Evolutionary conservation across 2,329 filamentous ascomycete genomes (phyloP), one percentile per base, ranked within the genome.

Genomic region (Aspergillus versicolor): DNA sequence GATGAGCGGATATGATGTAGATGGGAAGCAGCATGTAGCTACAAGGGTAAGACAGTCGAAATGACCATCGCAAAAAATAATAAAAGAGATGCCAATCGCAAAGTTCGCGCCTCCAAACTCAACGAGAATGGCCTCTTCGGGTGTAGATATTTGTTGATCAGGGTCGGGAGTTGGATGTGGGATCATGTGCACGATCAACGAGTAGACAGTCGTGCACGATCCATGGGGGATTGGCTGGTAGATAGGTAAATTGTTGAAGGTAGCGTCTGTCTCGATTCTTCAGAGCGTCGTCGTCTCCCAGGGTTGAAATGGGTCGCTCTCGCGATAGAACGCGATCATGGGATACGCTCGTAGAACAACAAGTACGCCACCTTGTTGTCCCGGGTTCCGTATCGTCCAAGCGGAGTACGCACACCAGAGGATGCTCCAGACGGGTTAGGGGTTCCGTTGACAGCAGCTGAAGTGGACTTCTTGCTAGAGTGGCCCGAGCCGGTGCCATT

Each of bases 351-450:
- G 75, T 99, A 99, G 77, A 99, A 96, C 70, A 99, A 78, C 64
- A 99, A 85, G 76, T 99, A 99, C 4, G 94, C 94, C 57, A 97
- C 93, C 81, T 96, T 96, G 81, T 93, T 96, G 74, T 97, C 93
- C 75, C 91, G 91, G 70, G 90, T 75, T 17, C 81, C 82, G 66
- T 87, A 86, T 73, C 75, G 73, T 55, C 75, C 75, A 45, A 76
- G 85, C 81, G 71, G 79, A 61, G 74, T 85, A 75, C 76, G 84
- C 81, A 68, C 80, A 63, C 78, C 84, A 82, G 77, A 80, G 75
- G 75, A 78, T 77, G 68, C 79, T 77, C 77, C 75, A 32, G 80
- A 76, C 21, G 79, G 79, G 46, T 75, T 87, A 42, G 79, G 75
- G 22, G 79, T 80, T 40, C 88, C 89, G 66, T 92, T 94, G 32